These are phyloP conservation scores for Arabidopsis hybrid DNA, from an alignment of 441 rosid genomes.

Conservation along the genomic window DNA sequence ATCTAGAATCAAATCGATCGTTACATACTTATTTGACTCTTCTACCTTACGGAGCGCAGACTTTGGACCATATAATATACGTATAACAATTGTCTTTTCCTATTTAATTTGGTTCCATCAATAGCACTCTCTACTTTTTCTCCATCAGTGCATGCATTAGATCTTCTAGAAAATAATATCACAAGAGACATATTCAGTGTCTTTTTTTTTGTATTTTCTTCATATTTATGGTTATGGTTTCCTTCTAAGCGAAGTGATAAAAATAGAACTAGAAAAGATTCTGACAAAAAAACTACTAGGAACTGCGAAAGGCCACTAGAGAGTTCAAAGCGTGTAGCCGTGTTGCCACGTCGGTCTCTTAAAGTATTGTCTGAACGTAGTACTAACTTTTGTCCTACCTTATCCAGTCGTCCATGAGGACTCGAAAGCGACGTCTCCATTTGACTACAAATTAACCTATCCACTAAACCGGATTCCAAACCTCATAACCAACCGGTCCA, in stretches of 20 bases:
- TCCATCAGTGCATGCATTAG: conserved; percentile 9
- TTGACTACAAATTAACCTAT: background rate
- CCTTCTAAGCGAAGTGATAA: background rate
- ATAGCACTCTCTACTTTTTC: background rate
- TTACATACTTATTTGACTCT: conserved; percentile 1
- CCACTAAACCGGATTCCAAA: conserved; percentile 1
- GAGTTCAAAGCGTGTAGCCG: conserved; percentile 23
- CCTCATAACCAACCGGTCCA: background rate
- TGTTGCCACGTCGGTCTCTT: conserved; percentile 8
- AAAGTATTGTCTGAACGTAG: background rate
- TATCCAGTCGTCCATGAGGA: conserved; percentile 7
- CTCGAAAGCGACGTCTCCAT: background rate
- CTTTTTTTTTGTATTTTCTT: background rate
- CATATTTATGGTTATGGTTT: background rate
- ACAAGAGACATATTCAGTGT: background rate
- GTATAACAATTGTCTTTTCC: background rate
- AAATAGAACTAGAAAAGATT: background rate
- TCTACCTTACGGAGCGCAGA: background rate
- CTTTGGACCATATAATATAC: conserved; percentile 7
- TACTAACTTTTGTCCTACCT: background rate
- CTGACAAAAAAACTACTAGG: background rate
- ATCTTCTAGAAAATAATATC: background rate
- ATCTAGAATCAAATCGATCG: background rate
- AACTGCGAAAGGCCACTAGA: background rate
- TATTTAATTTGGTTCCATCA: background rate